phyloP scores from a whole-genome alignment of 441 rosid genomes.

The Corymbia citriodora region DNA sequence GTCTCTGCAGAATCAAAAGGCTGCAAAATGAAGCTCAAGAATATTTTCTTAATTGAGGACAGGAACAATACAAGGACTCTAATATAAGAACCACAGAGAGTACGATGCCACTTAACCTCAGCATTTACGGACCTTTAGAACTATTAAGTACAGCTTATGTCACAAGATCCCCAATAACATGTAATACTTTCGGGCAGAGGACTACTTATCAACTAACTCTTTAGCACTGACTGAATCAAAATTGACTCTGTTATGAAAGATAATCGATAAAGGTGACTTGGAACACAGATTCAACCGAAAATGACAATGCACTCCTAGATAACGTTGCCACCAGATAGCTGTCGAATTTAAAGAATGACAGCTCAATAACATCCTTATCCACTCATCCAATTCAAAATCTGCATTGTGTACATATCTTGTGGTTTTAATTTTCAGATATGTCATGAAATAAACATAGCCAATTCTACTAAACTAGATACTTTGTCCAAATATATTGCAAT shows the following conservation, averaged over 20 bases:
- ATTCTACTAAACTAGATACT: not conserved
- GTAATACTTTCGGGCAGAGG: not conserved
- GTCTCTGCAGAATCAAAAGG: slow-evolving; percentile 36
- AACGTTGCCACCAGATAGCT: not conserved
- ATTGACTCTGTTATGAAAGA: not conserved
- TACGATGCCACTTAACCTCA: not conserved
- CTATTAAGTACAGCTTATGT: not conserved
- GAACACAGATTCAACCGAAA: not conserved
- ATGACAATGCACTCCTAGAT: not conserved
- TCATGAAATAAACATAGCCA: not conserved
- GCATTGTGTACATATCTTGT: not conserved
- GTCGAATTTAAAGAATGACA: not conserved
- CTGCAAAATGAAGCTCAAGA: not conserved
- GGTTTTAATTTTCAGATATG: not conserved
- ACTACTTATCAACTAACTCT: not conserved
- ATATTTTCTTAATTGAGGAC: not conserved
- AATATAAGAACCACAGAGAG: not conserved
- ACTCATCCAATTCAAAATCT: not conserved
- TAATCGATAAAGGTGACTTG: not conserved
- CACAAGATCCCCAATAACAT: not conserved
- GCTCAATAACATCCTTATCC: not conserved
- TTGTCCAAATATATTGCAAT: not conserved
- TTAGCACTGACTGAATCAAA: not conserved
- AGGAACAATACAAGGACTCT: not conserved
- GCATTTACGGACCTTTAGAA: not conserved